A percentile compares a stretch with the other conserved stretches of the same genome.
These are phyloP conservation scores for Dictyostelium brefeldianum DNA, from an alignment of 78 protist genomes.

Conservation along the genomic window DNA sequence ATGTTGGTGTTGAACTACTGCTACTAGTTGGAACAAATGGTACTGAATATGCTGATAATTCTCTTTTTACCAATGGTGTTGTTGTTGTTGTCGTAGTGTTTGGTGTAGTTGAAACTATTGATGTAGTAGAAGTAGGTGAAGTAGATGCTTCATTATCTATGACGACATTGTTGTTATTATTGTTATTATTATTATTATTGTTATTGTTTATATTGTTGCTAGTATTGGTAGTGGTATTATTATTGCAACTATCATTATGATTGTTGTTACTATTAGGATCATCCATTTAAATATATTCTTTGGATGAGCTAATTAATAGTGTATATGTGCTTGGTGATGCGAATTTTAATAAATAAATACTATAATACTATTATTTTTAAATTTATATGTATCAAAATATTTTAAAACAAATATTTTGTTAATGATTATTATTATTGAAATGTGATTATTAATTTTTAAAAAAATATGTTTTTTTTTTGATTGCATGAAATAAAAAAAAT, in stretches of 20 bases:
- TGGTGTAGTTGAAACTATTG: background rate
- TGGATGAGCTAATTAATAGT: no score
- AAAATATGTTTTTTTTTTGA: no score
- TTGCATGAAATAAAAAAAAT: no score
- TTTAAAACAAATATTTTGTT: no score
- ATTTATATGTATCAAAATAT: no score
- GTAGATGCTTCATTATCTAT: no score
- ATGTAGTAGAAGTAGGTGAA: background rate
- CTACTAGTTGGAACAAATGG: background rate
- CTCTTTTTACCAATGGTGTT: background rate
- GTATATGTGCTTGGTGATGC: no score
- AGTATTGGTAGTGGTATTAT: background rate
- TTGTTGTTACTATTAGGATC: constrained; percentile 13
- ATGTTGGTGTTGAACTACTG: background rate
- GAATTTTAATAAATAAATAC: no score
- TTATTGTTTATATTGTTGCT: background rate
- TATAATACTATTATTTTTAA: no score
- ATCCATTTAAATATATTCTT: background rate
- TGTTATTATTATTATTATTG: background rate
- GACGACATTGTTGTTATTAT: no score
- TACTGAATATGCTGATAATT: constrained; percentile 7
- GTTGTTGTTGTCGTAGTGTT: background rate
- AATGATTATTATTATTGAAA: no score
- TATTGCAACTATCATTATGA: constrained; percentile 9
- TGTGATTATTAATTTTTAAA: no score